Evolutionary conservation across 2,329 filamentous ascomycete genomes (phyloP).

Genomic region (Magnaporthiopsis rhizophila): DNA sequence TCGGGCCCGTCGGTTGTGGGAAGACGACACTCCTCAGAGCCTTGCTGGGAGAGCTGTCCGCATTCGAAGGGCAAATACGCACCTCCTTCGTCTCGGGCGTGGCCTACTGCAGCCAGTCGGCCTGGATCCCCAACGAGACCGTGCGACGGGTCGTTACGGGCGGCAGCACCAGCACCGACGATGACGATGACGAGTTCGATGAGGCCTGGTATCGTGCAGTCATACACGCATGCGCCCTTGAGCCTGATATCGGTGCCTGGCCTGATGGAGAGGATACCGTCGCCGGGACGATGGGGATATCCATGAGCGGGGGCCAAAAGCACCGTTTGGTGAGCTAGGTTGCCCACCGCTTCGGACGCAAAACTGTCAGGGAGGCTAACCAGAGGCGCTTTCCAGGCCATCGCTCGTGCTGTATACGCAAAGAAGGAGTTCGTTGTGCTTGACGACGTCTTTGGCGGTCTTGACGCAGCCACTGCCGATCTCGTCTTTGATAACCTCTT

Average conservation of each 20-base stretch:
- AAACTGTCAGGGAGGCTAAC: neutral
- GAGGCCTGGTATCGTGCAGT: conserved; percentile 21
- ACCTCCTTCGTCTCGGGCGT: conserved; percentile 18
- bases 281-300: conserved; percentile 20
- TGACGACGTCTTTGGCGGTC: conserved; percentile 37
- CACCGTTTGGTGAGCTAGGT: conserved; percentile 18
- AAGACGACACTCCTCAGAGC: conserved; percentile 32
- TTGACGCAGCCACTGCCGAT: conserved; percentile 35
- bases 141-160: conserved; percentile 32
- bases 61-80: conserved; percentile 19
- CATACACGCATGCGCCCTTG: conserved; percentile 19
- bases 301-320: conserved; percentile 22
- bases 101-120: conserved; percentile 34
- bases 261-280: conserved; percentile 17
- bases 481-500: conserved; percentile 34
- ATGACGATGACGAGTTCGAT: conserved; percentile 14
- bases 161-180: conserved; percentile 6
- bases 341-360: too few relatives aligned
- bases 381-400: conserved; percentile 18
- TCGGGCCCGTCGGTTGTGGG: conserved; percentile 35
- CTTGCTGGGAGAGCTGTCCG: conserved; percentile 27
- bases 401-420: conserved; percentile 40
- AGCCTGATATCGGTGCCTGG: conserved; percentile 16
- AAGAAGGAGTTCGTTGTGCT: conserved; percentile 30
- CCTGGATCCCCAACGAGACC: conserved; percentile 34